Percentiles rank a stretch among this genome's conserved stretches.
Evolutionary conservation across 2,329 filamentous ascomycete species (phyloP).

Genomic region (Neonectria sp.): DNA sequence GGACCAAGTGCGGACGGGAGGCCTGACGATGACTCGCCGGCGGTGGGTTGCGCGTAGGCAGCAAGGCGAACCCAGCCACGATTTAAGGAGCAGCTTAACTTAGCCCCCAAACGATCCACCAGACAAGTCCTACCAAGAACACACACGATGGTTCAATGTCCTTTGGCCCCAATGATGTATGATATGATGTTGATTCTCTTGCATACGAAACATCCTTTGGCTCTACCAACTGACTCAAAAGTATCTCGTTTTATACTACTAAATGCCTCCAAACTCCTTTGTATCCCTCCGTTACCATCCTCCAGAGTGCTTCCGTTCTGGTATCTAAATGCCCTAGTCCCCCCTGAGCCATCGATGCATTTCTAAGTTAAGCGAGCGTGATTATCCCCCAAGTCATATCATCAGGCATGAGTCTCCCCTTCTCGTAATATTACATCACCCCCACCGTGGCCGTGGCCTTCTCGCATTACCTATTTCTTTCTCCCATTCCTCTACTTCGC

Average conservation of each 20-base stretch:
- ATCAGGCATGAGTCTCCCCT: slow-evolving; percentile 36
- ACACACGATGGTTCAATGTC: not conserved
- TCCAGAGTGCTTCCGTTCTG: slow-evolving; percentile 30
- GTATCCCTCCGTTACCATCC: slow-evolving; percentile 32
- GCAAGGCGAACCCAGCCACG: slow-evolving; percentile 23
- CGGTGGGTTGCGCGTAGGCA: slow-evolving; percentile 16
- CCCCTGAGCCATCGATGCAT: slow-evolving; percentile 35
- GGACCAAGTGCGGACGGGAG: slow-evolving; percentile 1
- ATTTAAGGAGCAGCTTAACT: not conserved
- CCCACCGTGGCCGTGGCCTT: not conserved
- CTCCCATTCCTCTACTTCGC: not conserved
- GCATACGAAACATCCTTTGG: not conserved
- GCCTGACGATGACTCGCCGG: slow-evolving; percentile 18
- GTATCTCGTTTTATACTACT: slow-evolving; percentile 9
- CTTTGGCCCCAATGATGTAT: not conserved
- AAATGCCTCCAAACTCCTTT: slow-evolving; percentile 41
- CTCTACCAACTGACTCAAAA: not conserved
- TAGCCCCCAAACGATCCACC: slow-evolving; percentile 20
- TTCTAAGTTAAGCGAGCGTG: slow-evolving; percentile 44
- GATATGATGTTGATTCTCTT: not conserved
- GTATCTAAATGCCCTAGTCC: slow-evolving; percentile 42
- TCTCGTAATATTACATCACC: slow-evolving; percentile 28
- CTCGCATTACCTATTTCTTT: slow-evolving; percentile 5
- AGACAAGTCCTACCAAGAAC: not conserved
- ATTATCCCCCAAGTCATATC: slow-evolving; percentile 42